phyloP scores from a whole-genome alignment of 2,329 filamentous ascomycete genomes.

The Pezicula carpinea region DNA sequence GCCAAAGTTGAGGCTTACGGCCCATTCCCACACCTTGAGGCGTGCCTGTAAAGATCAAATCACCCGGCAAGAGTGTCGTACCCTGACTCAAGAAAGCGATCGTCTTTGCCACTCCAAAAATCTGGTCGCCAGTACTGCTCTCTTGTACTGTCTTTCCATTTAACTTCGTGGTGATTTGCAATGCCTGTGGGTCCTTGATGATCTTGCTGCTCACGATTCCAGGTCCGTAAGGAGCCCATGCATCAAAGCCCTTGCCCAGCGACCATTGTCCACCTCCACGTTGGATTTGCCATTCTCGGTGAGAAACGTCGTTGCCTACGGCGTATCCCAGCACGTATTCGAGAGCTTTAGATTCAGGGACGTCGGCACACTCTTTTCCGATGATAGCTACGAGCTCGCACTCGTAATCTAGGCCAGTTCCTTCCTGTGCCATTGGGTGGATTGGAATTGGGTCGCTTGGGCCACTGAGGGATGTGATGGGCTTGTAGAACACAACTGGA shows the following conservation, averaged over 20 bases:
- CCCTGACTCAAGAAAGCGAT: constrained; percentile 57
- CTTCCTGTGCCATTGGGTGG: constrained; percentile 58
- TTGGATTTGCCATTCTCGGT: constrained; percentile 71
- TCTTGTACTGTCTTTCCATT: constrained; percentile 56
- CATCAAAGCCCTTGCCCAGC: constrained; percentile 70
- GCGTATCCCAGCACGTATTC: constrained; percentile 71
- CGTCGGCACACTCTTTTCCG: constrained; percentile 60
- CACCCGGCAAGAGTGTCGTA: constrained; percentile 58
- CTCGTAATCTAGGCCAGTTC: constrained; percentile 70
- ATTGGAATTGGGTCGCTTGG: constrained; percentile 64
- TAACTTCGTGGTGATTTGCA: constrained; percentile 52
- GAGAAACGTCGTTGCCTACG: constrained; percentile 75
- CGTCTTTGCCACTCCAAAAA: constrained; percentile 56
- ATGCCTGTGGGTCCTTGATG: constrained; percentile 51
- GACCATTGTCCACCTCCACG: constrained; percentile 66
- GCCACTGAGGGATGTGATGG: constrained; percentile 59
- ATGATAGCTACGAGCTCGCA: constrained; percentile 74
- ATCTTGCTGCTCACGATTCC: constrained; percentile 58
- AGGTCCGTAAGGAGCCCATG: constrained; percentile 70
- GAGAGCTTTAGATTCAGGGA: constrained; percentile 61
- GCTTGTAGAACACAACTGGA: constrained; percentile 73
- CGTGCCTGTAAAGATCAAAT: constrained; percentile 64
- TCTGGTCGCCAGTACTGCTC: constrained; percentile 55
- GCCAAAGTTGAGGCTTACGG: constrained; percentile 59
- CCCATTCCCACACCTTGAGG: constrained; percentile 70